Conservation (phyloP, 441 rosid genomes). For the Viola pubescens region DNA sequence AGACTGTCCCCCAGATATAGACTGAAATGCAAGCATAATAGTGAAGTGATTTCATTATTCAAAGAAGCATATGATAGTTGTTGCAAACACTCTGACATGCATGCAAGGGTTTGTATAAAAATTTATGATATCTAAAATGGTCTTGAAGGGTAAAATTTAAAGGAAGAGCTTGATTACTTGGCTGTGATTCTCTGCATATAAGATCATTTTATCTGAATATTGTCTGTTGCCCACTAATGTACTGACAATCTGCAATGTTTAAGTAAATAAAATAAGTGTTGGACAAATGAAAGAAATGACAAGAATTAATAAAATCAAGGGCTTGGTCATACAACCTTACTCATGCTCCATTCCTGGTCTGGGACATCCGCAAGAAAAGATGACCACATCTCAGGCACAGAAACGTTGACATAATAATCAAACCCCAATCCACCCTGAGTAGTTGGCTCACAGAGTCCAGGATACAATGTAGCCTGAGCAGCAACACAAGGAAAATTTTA, state of each 20-base stretch:
- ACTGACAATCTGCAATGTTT: constrained; percentile 58
- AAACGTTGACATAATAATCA: constrained; percentile 78
- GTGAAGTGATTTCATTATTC: constrained; percentile 2
- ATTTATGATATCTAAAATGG: constrained; percentile 8
- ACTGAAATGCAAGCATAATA: constrained; percentile 35
- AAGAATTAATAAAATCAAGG: constrained; percentile 5
- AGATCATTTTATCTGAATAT: constrained; percentile 73
- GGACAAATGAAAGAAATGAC: background rate
- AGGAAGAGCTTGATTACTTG: constrained; percentile 42
- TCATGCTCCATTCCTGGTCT: constrained; percentile 87
- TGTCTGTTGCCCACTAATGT: constrained; percentile 58
- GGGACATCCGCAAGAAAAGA: constrained; percentile 65
- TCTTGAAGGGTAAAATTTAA: background rate
- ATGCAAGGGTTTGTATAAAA: constrained; percentile 2
- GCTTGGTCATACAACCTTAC: constrained; percentile 45
- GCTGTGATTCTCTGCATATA: constrained; percentile 76
- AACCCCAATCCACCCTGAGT: constrained; percentile 95
- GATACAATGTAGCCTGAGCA: constrained; percentile 71
- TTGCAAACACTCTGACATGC: constrained; percentile 9
- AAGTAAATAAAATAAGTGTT: constrained; percentile 7
- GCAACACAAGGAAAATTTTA: constrained; percentile 12
- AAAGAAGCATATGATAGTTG: background rate
- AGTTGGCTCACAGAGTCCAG: constrained; percentile 87
- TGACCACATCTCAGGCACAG: constrained; percentile 91
- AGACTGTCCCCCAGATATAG: constrained; percentile 88